Conservation (phyloP, 2,329 filamentous ascomycete genomes). For the Calycina herbarum region DNA sequence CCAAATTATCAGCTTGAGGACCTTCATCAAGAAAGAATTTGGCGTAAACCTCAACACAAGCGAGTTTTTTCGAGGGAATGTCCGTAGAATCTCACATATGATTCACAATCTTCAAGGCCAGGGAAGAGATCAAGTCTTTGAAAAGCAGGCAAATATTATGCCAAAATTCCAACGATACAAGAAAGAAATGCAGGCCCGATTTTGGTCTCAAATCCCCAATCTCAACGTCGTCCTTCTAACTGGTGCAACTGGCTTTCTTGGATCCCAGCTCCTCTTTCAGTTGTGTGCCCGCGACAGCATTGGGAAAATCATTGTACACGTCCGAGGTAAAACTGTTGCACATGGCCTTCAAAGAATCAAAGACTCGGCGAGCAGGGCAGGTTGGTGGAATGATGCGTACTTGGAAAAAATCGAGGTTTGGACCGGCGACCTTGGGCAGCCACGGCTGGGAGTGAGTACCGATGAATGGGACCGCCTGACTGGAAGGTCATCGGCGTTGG, state of each 20-base stretch:
- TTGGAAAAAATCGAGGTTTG: conserved; percentile 27
- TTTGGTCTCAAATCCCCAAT: not conserved
- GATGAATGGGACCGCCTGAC: conserved; percentile 63
- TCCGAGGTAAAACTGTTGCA: conserved; percentile 18
- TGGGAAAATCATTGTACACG: conserved; percentile 27
- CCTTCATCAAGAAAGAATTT: not conserved
- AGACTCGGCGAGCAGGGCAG: conserved; percentile 19
- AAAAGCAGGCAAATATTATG: not conserved
- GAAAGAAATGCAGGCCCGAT: not conserved
- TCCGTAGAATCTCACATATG: not conserved
- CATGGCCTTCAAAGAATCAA: conserved; percentile 13
- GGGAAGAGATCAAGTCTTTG: not conserved
- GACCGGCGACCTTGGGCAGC: conserved; percentile 70
- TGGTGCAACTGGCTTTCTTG: conserved; percentile 29
- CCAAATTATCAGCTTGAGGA: conserved; percentile 2
- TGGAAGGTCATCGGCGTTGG: conserved; percentile 43
- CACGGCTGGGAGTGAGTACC: conserved; percentile 66
- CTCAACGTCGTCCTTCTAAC: conserved; percentile 25
- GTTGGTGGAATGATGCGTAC: conserved; percentile 29
- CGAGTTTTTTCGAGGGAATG: not conserved
- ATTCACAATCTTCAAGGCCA: not conserved
- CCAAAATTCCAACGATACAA: not conserved
- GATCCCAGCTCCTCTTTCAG: conserved; percentile 28
- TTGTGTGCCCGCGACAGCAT: conserved; percentile 17
- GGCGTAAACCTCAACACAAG: not conserved